Percentiles rank a stretch among this genome's conserved stretches.
Conservation (phyloP, 345 rosid species). For the Acer saccharum region DNA sequence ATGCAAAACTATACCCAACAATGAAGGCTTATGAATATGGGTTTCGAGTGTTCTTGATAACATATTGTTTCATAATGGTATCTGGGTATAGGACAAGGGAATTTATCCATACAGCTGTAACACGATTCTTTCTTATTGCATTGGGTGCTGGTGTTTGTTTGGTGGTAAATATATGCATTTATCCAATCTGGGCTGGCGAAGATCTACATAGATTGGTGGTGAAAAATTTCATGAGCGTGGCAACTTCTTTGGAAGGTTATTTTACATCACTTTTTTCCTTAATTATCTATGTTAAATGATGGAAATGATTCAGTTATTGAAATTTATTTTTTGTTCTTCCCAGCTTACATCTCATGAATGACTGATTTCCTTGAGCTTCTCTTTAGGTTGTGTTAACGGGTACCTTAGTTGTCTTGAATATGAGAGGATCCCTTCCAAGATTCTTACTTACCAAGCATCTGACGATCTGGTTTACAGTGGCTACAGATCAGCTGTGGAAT, state of each 20-base stretch:
- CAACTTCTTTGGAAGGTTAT: conserved; percentile 85
- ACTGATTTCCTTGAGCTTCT: conserved; percentile 24
- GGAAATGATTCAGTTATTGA: background rate
- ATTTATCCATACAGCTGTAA: conserved; percentile 67
- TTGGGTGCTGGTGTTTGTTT: conserved; percentile 84
- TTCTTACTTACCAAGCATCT: conserved; percentile 85
- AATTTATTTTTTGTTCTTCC: background rate
- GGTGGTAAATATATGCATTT: conserved; percentile 77
- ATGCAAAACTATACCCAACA: conserved; percentile 72
- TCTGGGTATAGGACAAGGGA: conserved; percentile 88
- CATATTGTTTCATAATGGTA: conserved; percentile 73
- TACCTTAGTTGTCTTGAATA: conserved; percentile 76
- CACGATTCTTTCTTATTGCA: conserved; percentile 80
- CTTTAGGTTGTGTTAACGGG: conserved; percentile 67
- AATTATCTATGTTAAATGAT: background rate
- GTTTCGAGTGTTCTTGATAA: conserved; percentile 83
- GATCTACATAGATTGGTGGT: conserved; percentile 87
- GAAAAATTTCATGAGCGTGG: conserved; percentile 81
- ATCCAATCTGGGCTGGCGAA: conserved; percentile 99
- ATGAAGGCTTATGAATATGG: conserved; percentile 96
- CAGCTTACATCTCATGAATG: conserved; percentile 7
- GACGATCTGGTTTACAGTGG: conserved; percentile 87
- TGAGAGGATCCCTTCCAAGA: conserved; percentile 79
- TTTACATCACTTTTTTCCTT: background rate
- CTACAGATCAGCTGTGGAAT: conserved; percentile 88